These are phyloP conservation scores for Lindgomyces ingoldianus DNA, from an alignment of 495 filamentous ascomycete species.

Conservation along the genomic window DNA sequence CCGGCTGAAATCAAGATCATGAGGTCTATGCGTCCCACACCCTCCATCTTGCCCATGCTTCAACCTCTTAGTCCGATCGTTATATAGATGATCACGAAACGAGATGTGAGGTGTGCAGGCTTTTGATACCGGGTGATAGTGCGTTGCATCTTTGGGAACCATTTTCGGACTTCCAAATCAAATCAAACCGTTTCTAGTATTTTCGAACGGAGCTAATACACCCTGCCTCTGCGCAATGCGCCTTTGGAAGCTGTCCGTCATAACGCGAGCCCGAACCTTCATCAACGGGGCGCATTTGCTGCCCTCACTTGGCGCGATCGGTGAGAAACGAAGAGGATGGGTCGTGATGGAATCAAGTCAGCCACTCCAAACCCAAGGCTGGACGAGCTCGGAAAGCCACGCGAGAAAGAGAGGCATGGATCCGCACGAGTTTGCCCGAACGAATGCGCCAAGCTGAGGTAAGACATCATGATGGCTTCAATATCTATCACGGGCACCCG, in stretches of 20 bases:
- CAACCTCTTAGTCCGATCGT: neutral
- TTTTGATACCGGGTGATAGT: neutral
- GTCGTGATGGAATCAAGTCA: too few species aligned
- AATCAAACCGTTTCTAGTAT: too few species aligned
- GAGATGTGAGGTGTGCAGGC: neutral
- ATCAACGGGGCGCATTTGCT: too few species aligned
- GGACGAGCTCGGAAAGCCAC: neutral
- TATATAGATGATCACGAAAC: neutral
- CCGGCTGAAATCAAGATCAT: too few species aligned
- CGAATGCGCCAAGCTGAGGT: conserved; percentile 21
- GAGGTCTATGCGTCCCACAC: neutral
- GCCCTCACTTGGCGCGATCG: too few species aligned
- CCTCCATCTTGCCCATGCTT: neutral
- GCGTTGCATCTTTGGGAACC: neutral
- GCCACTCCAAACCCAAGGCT: conserved; percentile 8
- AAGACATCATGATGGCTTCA: conserved; percentile 23
- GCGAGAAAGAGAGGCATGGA: neutral
- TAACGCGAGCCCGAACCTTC: too few species aligned
- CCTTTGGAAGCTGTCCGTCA: too few species aligned
- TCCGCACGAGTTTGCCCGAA: conserved; percentile 15
- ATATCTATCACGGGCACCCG: conserved; percentile 8
- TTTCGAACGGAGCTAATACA: too few species aligned
- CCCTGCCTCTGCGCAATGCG: neutral
- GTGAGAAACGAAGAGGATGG: conserved; percentile 8
- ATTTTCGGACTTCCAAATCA: neutral